Evolutionary conservation across 805 yeast species (phyloP).

Genomic region (Blastobotrys parvus): DNA sequence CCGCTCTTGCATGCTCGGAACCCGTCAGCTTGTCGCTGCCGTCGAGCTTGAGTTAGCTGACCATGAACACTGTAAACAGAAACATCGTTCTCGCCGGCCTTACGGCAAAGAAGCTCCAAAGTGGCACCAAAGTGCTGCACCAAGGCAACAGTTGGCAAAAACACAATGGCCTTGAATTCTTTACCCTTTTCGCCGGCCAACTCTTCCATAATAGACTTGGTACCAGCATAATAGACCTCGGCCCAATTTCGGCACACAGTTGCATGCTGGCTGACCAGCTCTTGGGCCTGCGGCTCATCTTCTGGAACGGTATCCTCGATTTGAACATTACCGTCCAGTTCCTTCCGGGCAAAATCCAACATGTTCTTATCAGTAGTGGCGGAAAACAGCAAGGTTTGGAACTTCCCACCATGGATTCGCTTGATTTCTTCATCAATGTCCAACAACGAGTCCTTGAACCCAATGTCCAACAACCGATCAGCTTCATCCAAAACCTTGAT

Average conservation of each 20-base stretch:
- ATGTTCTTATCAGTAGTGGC: constrained; percentile 79
- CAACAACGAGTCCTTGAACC: constrained; percentile 61
- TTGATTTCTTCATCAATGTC: constrained; percentile 46
- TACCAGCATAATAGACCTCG: constrained; percentile 49
- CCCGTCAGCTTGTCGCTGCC: constrained; percentile 50
- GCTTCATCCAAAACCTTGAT: constrained; percentile 85
- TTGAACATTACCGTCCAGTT: constrained; percentile 24
- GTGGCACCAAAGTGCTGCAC: constrained; percentile 49
- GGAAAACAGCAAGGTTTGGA: constrained; percentile 68
- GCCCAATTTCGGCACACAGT: constrained; percentile 46
- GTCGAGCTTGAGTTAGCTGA: constrained; percentile 55
- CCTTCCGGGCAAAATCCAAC: constrained; percentile 50
- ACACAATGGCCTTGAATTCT: constrained; percentile 68
- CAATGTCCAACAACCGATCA: constrained; percentile 74
- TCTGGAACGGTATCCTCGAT: constrained; percentile 64
- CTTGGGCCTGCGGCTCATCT: constrained; percentile 70
- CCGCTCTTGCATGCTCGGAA: constrained; percentile 46
- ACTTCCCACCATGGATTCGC: constrained; percentile 23
- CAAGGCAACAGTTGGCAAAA: constrained; percentile 67
- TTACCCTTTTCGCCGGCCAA: constrained; percentile 11
- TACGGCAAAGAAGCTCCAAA: constrained; percentile 20
- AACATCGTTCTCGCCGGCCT: neutral
- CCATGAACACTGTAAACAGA: constrained; percentile 49
- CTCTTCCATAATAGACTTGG: constrained; percentile 39
- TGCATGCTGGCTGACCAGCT: constrained; percentile 62